phyloP scores from a whole-genome alignment of 2,329 filamentous ascomycete species.

The Colletotrichum salicis region DNA sequence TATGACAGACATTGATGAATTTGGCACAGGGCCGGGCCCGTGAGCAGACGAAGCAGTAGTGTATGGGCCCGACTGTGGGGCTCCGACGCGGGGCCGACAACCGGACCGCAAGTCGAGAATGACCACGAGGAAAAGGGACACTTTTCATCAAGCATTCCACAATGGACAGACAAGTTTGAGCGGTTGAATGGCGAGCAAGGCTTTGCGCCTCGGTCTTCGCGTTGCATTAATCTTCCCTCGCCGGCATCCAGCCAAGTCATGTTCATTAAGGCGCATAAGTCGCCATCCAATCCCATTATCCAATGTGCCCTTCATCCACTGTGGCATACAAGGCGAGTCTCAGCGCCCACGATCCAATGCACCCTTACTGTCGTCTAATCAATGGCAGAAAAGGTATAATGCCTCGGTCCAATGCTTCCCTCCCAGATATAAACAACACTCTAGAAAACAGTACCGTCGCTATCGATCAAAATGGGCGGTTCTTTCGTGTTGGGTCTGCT shows the following conservation, averaged over 20 bases:
- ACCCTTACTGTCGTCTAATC: conserved; percentile 8
- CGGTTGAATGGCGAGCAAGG: background rate
- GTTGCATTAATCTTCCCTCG: conserved; percentile 13
- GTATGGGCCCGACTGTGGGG: background rate
- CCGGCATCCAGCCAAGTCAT: conserved; percentile 15
- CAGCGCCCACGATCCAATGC: background rate
- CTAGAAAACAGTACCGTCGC: conserved; percentile 95
- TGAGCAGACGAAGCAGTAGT: background rate
- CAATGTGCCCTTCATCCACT: conserved; percentile 19
- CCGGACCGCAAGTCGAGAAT: background rate
- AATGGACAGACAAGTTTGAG: background rate
- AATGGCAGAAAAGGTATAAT: conserved; percentile 32
- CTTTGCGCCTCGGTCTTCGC: conserved; percentile 1
- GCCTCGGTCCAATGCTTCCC: conserved; percentile 30
- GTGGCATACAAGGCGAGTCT: background rate
- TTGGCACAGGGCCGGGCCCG: background rate
- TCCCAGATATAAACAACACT: background rate
- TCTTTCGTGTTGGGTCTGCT: conserved; percentile 96
- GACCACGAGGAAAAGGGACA: too few species aligned
- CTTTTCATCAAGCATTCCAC: background rate
- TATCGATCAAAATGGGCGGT: conserved; percentile 94
- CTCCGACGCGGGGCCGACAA: conserved; percentile 6
- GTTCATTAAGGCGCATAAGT: conserved; percentile 27
- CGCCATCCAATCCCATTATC: conserved; percentile 16
- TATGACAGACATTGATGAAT: background rate